Base-by-base conservation (phyloP, 116 monocot genomes). In the Posidonia oceanica region DNA sequence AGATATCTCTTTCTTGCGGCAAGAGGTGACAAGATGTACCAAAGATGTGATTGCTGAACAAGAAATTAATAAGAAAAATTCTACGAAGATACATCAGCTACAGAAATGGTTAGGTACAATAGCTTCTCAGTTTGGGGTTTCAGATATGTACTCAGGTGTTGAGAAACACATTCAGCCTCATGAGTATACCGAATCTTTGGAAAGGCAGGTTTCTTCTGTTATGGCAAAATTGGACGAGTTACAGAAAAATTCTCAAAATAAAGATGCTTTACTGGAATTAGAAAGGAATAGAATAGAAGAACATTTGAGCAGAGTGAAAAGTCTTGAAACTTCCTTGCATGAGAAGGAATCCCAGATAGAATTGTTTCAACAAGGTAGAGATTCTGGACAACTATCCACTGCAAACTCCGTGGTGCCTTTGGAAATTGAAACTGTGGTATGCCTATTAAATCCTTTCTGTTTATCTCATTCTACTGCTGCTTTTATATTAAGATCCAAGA, bases 1-100 rank as follows among this genome's bases (percentile, higher is more conserved):
- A 41, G 98, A 98, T 72, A 86, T 98, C 54, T 93, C 90, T 57
- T 98, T 98, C 78, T 70, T 98, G 78, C 89, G 90, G 22, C 87
- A 98, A 62, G 98, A 98, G 70, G 80, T 98, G 37, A 93, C 93
- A 51, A 87, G 84, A 68, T 85, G 85, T 39, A 88, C 98, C 15
- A 79, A 90, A 66, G 85, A 98, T 75, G 81, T 84, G 71, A 64
- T 93, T 65, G 75, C 81, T 61, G 83, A 86, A 39, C 84, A 93
- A 64, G 90, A 87, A 68, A 73, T 54, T 42, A 87, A 77, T 73
- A 90, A 93, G 63, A 87, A 87, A 61, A 68, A 86, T 59, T 75
- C 60, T 36, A 70, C 62, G 72, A 78, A 87, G 37, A 59, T 84
- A 51, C 59, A 71, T 59, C 80, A 93, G 38, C 63, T 97, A 39